A percentile compares a stretch with the other conserved stretches of the same genome.
Evolutionary conservation across 345 rosid species (phyloP).

Genomic region (Salix arbutifolia): DNA sequence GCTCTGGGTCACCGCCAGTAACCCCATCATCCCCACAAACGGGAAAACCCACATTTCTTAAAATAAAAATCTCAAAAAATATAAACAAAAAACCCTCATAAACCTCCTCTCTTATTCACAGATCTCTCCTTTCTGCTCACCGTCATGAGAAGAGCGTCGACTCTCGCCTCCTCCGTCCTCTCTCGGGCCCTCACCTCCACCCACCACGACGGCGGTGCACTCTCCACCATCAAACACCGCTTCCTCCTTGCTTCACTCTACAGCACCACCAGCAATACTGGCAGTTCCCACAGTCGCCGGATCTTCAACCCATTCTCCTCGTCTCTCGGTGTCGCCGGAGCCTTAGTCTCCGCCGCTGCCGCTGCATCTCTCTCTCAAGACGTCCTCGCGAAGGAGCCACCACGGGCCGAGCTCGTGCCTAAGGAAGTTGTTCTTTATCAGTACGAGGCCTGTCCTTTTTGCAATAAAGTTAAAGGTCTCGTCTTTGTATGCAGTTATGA

Average conservation of each 20-base stretch:
- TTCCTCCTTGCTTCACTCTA: constrained; percentile 32
- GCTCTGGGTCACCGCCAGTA: too few relatives aligned
- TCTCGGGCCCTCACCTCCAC: constrained; percentile 29
- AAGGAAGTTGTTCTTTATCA: constrained; percentile 81
- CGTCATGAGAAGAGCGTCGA: constrained; percentile 42
- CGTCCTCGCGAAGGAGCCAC: constrained; percentile 55
- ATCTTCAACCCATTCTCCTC: constrained; percentile 28
- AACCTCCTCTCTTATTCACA: neutral
- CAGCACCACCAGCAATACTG: constrained; percentile 24
- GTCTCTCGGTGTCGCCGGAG: constrained; percentile 36
- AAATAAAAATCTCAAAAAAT: too few relatives aligned
- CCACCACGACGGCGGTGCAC: constrained; percentile 6
- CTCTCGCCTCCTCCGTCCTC: constrained; percentile 29
- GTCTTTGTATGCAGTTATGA: neutral
- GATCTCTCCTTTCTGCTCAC: neutral
- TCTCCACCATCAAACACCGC: constrained; percentile 6
- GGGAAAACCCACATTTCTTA: neutral
- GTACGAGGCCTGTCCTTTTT: constrained; percentile 96
- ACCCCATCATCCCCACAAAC: neutral
- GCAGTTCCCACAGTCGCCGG: constrained; percentile 15
- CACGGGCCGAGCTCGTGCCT: constrained; percentile 34
- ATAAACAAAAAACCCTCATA: neutral
- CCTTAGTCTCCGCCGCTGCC: constrained; percentile 18
- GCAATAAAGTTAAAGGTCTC: constrained; percentile 90
- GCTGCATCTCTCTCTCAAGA: constrained; percentile 27